Percentiles rank a stretch among this genome's conserved stretches.
Evolutionary conservation across 768 basidiomycete genomes (phyloP).

Genomic region (Leccinum broughii): DNA sequence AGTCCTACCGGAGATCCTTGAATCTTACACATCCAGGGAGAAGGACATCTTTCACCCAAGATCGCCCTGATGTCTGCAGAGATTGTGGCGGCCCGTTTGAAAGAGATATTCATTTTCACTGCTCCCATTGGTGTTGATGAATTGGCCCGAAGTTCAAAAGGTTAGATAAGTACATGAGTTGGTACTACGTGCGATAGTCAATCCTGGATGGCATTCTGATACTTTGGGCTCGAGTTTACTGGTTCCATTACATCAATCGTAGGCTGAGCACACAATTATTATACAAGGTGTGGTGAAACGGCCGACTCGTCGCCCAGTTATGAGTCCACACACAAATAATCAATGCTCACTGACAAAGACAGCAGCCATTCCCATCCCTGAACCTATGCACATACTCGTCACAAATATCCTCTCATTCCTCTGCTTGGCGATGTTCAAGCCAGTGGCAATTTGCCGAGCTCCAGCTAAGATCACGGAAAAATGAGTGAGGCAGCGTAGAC

Average conservation of each 20-base stretch:
- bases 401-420: constrained; percentile 76
- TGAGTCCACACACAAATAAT: constrained; percentile 6
- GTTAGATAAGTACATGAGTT: too few relatives aligned
- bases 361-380: constrained; percentile 89
- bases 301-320: neutral
- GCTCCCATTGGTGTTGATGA: neutral
- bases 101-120: constrained; percentile 39
- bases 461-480: constrained; percentile 50
- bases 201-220: neutral
- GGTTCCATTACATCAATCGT: neutral
- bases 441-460: constrained; percentile 86
- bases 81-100: constrained; percentile 67
- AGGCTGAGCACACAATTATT: neutral
- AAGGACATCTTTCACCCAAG: constrained; percentile 63
- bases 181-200: neutral
- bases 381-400: constrained; percentile 90
- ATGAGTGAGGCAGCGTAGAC: constrained; percentile 9
- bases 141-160: neutral
- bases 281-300: neutral
- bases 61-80: constrained; percentile 50
- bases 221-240: neutral
- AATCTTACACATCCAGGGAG: constrained; percentile 57
- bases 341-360: constrained; percentile 84
- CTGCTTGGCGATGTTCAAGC: constrained; percentile 77
- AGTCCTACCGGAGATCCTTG: constrained; percentile 50